Conservation (phyloP, 169 alveolate genomes). For the Babesia caballi region DNA sequence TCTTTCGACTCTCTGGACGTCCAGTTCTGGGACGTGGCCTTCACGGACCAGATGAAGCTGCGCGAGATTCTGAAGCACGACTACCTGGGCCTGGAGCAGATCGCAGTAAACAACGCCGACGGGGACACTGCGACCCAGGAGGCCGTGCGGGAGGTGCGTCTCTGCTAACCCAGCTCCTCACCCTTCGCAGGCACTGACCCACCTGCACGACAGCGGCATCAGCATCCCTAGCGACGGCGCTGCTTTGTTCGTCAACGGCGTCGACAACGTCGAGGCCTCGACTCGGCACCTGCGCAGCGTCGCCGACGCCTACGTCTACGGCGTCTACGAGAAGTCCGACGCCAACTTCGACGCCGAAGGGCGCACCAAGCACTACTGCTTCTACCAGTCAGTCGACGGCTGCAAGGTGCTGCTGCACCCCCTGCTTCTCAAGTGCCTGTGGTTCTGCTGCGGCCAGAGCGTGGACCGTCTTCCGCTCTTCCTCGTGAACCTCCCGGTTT, state of each 20-base stretch:
- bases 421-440: slow-evolving; percentile 25
- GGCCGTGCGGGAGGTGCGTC: slow-evolving; percentile 2
- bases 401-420: slow-evolving; percentile 29
- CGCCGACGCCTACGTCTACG: slow-evolving; percentile 24
- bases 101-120: slow-evolving; percentile 10
- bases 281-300: background rate
- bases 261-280: slow-evolving; percentile 21
- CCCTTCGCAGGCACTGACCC: background rate
- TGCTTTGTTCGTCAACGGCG: background rate
- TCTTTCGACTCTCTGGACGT: slow-evolving; percentile 15
- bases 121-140: slow-evolving; percentile 15
- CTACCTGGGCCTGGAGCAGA: slow-evolving; percentile 7
- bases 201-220: slow-evolving; percentile 1
- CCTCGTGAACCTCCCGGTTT: slow-evolving; percentile 23
- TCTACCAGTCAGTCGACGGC: slow-evolving; percentile 35
- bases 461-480: slow-evolving; percentile 17
- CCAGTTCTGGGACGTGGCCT: slow-evolving; percentile 37
- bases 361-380: slow-evolving; percentile 16
- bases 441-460: slow-evolving; percentile 23
- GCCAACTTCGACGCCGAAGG: slow-evolving; percentile 3
- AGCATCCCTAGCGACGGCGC: background rate
- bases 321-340: background rate
- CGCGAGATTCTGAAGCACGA: slow-evolving; percentile 20
- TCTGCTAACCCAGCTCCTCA: background rate
- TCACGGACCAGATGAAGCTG: slow-evolving; percentile 9